Conservation (phyloP, 2,329 filamentous ascomycete species). For the Penicillium sp. region DNA sequence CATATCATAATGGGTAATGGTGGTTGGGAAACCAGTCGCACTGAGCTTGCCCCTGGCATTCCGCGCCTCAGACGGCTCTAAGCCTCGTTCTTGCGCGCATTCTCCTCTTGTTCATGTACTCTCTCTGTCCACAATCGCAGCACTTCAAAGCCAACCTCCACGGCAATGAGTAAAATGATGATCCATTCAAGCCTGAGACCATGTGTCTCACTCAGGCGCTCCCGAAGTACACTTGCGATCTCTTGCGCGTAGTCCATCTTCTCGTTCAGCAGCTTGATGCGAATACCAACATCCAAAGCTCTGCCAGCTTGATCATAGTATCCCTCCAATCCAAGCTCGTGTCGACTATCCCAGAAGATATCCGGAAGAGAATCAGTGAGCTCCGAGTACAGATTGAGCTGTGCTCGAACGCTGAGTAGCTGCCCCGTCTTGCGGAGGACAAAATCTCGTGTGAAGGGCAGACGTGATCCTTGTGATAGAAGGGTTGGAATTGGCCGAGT, state of each 20-base stretch:
- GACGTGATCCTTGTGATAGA: slow-evolving; percentile 65
- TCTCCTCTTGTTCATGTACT: slow-evolving; percentile 38
- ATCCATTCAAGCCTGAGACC: slow-evolving; percentile 88
- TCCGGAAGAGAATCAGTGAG: slow-evolving; percentile 93
- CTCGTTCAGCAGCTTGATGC: slow-evolving; percentile 89
- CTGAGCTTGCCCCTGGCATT: neutral
- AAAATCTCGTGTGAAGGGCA: slow-evolving; percentile 68
- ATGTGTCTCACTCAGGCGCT: slow-evolving; percentile 87
- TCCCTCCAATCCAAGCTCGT: slow-evolving; percentile 84
- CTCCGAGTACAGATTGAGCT: slow-evolving; percentile 95
- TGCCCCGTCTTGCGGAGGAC: slow-evolving; percentile 93
- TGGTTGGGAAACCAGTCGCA: neutral
- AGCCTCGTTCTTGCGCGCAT: slow-evolving; percentile 5
- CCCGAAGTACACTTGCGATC: slow-evolving; percentile 83
- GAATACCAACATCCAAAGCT: slow-evolving; percentile 83
- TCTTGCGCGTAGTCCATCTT: slow-evolving; percentile 98
- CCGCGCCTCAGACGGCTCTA: neutral
- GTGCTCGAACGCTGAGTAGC: slow-evolving; percentile 80
- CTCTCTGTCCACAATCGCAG: slow-evolving; percentile 68
- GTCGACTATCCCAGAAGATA: slow-evolving; percentile 90
- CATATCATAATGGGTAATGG: slow-evolving; percentile 7
- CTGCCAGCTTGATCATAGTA: slow-evolving; percentile 94
- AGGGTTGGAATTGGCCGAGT: slow-evolving; percentile 79
- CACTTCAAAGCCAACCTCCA: slow-evolving; percentile 88
- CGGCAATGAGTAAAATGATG: slow-evolving; percentile 88